A percentile compares a stretch with the other conserved stretches of the same genome.
These are phyloP conservation scores for Pterulicium gracile DNA, from an alignment of 1,284 basidiomycete species.

Conservation along the genomic window DNA sequence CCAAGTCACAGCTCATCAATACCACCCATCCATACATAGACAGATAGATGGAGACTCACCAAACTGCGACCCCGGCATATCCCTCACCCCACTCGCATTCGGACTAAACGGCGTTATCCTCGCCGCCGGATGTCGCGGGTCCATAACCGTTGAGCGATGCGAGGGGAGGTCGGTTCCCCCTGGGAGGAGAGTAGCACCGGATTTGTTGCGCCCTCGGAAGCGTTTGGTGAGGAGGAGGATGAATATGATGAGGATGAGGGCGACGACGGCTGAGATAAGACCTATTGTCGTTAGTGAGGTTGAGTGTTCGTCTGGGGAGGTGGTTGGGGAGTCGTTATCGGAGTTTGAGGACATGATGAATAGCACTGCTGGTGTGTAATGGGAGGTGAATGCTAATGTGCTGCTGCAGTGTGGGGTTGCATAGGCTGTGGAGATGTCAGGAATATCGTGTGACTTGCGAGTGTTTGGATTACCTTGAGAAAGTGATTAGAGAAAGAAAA, in stretches of 20 bases:
- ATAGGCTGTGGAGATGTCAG: no score
- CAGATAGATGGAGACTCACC: no score
- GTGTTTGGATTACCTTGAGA: no score
- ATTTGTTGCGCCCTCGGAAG: neutral
- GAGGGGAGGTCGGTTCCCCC: neutral
- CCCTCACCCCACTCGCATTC: no score
- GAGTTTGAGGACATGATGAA: neutral
- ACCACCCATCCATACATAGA: no score
- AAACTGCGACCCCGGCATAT: no score
- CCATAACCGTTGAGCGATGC: constrained; percentile 1
- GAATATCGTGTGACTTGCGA: no score
- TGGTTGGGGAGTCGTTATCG: neutral
- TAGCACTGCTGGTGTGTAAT: no score
- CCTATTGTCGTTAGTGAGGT: neutral
- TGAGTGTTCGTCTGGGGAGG: neutral
- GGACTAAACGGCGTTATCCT: constrained; percentile 1
- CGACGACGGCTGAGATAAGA: neutral
- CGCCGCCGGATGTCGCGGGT: neutral
- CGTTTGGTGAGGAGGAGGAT: neutral
- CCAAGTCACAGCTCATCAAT: no score
- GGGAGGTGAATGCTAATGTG: no score
- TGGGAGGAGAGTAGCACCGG: neutral
- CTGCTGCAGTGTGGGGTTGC: no score
- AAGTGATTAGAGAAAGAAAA: no score
- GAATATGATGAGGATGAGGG: neutral